Evolutionary conservation across 345 rosid genomes (phyloP).

Genomic region (Eucalyptus marginata): DNA sequence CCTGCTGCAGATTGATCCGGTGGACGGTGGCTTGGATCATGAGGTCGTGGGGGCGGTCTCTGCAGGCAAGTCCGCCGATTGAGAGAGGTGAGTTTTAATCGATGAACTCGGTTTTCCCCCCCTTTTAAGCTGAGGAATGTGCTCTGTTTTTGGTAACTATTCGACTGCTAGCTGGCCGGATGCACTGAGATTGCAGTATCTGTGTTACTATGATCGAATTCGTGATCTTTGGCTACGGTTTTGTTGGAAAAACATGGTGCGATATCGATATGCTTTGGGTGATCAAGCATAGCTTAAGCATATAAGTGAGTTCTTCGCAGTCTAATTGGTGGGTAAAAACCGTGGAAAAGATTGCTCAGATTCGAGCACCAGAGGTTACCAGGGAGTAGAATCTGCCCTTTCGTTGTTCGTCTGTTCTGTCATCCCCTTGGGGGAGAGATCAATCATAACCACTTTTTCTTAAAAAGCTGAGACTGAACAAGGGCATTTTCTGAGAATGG

Average conservation of each 20-base stretch:
- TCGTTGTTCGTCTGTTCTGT: neutral
- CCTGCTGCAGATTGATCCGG: conserved; percentile 72
- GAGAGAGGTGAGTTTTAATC: conserved; percentile 30
- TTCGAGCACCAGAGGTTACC: neutral
- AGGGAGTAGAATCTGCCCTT: neutral
- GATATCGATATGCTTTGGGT: neutral
- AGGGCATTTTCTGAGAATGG: conserved; percentile 60
- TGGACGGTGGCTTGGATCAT: conserved; percentile 61
- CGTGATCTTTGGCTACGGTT: neutral
- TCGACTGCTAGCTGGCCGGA: neutral
- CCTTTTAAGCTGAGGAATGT: neutral
- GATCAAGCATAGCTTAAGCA: neutral
- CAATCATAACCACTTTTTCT: neutral
- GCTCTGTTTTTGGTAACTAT: neutral
- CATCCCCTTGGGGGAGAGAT: neutral
- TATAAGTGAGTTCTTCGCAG: neutral
- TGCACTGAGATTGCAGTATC: neutral
- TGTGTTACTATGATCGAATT: neutral
- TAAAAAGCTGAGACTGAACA: conserved; percentile 35
- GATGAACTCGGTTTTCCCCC: neutral
- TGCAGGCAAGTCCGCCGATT: conserved; percentile 55
- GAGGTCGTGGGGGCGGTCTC: conserved; percentile 61
- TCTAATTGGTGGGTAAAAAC: too few species aligned
- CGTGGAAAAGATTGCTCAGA: neutral
- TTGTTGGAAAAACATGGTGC: neutral